Conservation (phyloP, 371 early-diverging fungal species). For the Mucor saturninus region DNA sequence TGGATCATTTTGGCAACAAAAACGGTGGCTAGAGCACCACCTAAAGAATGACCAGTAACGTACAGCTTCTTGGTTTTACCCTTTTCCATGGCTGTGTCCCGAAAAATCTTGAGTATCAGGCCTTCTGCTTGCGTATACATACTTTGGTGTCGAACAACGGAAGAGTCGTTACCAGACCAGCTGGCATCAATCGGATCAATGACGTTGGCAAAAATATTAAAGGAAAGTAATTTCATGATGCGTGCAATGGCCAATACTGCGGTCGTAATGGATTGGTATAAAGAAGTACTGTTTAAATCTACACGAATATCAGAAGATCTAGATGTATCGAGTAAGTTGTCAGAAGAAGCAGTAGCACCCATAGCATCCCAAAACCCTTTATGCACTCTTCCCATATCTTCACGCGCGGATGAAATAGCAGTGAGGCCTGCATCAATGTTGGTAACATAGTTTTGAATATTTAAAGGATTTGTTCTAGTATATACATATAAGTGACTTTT, state of each 20-base stretch:
- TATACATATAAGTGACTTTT: not conserved
- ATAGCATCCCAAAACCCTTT: slow-evolving; percentile 63
- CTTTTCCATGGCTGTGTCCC: slow-evolving; percentile 8
- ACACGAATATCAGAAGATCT: slow-evolving; percentile 26
- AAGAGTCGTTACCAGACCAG: slow-evolving; percentile 36
- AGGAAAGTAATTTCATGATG: slow-evolving; percentile 30
- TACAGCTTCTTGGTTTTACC: slow-evolving; percentile 30
- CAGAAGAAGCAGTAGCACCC: slow-evolving; percentile 35
- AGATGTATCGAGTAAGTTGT: not conserved
- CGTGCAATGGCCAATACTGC: slow-evolving; percentile 33
- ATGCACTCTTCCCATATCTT: slow-evolving; percentile 54
- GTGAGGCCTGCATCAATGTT: slow-evolving; percentile 52
- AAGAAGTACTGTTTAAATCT: slow-evolving; percentile 35
- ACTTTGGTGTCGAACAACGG: slow-evolving; percentile 32
- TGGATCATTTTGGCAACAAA: slow-evolving; percentile 65
- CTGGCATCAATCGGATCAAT: slow-evolving; percentile 51
- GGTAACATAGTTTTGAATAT: slow-evolving; percentile 63
- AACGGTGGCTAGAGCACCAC: slow-evolving; percentile 47
- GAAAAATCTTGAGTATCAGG: slow-evolving; percentile 29
- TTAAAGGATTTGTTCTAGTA: slow-evolving; percentile 60
- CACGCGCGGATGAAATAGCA: slow-evolving; percentile 25
- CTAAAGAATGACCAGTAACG: slow-evolving; percentile 47
- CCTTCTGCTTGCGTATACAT: slow-evolving; percentile 45
- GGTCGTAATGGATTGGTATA: slow-evolving; percentile 36
- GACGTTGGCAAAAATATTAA: slow-evolving; percentile 43